Conservation (phyloP, 2,329 filamentous ascomycete genomes). For the Ceratocystis harringtonii region DNA sequence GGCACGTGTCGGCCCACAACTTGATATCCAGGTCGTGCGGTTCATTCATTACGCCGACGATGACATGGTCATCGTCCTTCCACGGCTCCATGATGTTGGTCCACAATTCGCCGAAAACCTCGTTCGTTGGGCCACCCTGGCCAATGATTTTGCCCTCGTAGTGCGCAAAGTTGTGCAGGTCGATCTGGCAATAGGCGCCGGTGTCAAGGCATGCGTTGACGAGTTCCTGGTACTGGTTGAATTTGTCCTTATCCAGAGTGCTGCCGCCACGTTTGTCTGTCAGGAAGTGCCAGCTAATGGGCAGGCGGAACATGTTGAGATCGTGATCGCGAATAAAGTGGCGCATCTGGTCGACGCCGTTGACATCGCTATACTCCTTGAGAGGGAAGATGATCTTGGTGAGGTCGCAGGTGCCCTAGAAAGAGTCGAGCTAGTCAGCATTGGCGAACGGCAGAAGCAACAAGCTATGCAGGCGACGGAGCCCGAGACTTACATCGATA, state of each 20-base stretch:
- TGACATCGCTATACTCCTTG: constrained; percentile 20
- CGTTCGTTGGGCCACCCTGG: constrained; percentile 47
- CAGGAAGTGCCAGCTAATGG: constrained; percentile 43
- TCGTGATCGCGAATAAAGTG: constrained; percentile 38
- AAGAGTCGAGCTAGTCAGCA: background rate
- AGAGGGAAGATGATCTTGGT: constrained; percentile 24
- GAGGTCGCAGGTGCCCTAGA: constrained; percentile 25
- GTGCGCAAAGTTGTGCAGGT: constrained; percentile 44
- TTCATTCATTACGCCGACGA: constrained; percentile 57
- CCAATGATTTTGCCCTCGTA: constrained; percentile 50
- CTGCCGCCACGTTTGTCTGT: constrained; percentile 36
- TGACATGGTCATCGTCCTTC: constrained; percentile 35
- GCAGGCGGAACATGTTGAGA: constrained; percentile 42
- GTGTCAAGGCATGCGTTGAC: constrained; percentile 41
- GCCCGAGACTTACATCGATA: constrained; percentile 25
- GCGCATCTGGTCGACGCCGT: constrained; percentile 38
- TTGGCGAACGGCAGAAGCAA: background rate
- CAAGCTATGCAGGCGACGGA: background rate
- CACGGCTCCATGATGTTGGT: constrained; percentile 43
- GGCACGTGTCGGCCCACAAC: constrained; percentile 44
- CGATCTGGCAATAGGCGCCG: constrained; percentile 44
- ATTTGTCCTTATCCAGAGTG: constrained; percentile 33
- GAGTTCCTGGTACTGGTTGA: constrained; percentile 38
- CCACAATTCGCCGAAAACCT: constrained; percentile 45
- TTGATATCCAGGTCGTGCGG: constrained; percentile 44